These are phyloP conservation scores for Leishmania mexicana DNA, from an alignment of 208 protist species.

Conservation along the genomic window DNA sequence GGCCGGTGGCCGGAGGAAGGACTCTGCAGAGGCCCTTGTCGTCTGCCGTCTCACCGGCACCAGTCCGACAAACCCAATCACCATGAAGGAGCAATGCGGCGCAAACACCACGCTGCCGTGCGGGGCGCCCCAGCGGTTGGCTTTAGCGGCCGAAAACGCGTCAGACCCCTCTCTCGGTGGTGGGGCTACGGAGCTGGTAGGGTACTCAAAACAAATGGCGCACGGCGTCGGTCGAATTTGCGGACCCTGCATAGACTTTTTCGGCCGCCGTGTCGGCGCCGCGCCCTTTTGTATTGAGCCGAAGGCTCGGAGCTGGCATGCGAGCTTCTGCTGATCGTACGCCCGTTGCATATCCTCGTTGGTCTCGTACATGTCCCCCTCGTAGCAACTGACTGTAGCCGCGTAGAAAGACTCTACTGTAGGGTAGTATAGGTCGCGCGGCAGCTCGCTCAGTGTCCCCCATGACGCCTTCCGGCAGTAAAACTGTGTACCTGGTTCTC, in stretches of 20 bases:
- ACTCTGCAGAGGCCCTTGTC: not conserved
- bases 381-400: conserved; percentile 38
- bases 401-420: conserved; percentile 43
- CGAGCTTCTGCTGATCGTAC: not conserved
- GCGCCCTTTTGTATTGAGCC: not conserved
- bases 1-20: conserved; percentile 11
- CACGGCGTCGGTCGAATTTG: conserved; percentile 40
- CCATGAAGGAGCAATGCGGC: conserved; percentile 18
- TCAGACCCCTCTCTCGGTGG: conserved; percentile 22
- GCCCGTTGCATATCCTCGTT: conserved; percentile 39
- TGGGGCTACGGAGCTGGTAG: conserved; percentile 22
- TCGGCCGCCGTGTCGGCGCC: not conserved
- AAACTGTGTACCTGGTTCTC: conserved; percentile 41
- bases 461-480: conserved; percentile 39
- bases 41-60: conserved; percentile 16
- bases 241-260: not conserved
- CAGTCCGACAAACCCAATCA: conserved; percentile 26
- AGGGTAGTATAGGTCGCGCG: conserved; percentile 31
- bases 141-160: not conserved
- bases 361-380: conserved; percentile 43
- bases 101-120: conserved; percentile 23
- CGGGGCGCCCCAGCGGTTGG: conserved; percentile 9
- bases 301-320: not conserved
- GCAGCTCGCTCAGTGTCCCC: conserved; percentile 19
- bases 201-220: conserved; percentile 46